Base-by-base conservation (phyloP, 2,329 filamentous ascomycete genomes). In the Aureobasidium subglaciale region DNA sequence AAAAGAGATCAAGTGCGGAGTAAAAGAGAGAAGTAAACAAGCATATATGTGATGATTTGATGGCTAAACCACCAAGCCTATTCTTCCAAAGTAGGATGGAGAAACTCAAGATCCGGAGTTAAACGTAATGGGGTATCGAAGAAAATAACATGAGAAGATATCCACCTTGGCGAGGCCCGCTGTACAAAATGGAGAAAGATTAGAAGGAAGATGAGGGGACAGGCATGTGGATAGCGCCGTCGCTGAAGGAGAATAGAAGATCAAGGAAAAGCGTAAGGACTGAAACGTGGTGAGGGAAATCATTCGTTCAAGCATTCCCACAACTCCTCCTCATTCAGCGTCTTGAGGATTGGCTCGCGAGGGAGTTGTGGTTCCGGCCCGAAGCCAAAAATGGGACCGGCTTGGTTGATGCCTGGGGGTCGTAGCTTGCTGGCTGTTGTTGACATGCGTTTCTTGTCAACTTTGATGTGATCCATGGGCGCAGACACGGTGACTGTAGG, bases 351-450 rank as follows among this genome's bases (percentile, higher is more conserved):
- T 10, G 87, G 79, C 58, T 78, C 78, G 32, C 78, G 75, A 2
- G 81, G 78, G 1, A 80, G 32, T 68, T 75, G 68, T 71, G 80
- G 64, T 69, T 80, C 69, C 71, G 80, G 64, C 70, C 82, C 76
- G 60, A 92, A 86, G 0, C 88, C 88, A 0, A 86, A 82, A 40
- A 93, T 85, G 0, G 82, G 78, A 0, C 88, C 88, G 1, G 81
- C 78, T 66, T 92, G 88, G 64, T 93, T 93, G 65, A 93, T 89
- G 0, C 88, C 88, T 1, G 87, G 81, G 4, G 80, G 71, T 40
- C 88, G 77, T 40, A 73, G 55, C 11, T 49, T 41, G 35, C n/a
- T 35, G 1, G 52, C 30, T 35, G 30, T 27, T 4, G 22, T 46
- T n/a, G 40, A 37, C 38, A 29, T 8, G 16, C 30, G 22, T 32